These are phyloP conservation scores for Rubroboletus pulcherrimus DNA, from an alignment of 768 basidiomycete species.

Conservation along the genomic window DNA sequence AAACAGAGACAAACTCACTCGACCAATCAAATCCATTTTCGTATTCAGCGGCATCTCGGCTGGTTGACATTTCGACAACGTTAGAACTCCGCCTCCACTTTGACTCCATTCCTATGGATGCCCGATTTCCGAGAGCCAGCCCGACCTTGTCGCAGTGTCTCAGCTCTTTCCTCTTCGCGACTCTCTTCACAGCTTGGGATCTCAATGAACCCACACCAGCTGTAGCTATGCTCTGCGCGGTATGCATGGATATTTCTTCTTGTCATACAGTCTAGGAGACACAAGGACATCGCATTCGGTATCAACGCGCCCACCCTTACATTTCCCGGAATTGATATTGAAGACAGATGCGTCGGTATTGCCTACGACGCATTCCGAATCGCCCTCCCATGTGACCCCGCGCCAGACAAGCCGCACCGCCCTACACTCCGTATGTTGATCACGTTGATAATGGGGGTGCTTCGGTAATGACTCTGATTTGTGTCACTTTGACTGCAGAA, in stretches of 20 bases:
- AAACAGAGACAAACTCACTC: not conserved
- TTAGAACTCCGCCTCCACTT: not conserved
- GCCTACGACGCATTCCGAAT: not conserved
- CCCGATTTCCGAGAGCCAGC: not conserved
- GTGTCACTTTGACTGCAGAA: slow-evolving; percentile 1
- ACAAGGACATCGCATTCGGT: no score
- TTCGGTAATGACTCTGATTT: not conserved
- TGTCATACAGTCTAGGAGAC: not conserved
- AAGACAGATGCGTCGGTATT: not conserved
- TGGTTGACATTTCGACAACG: not conserved
- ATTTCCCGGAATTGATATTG: not conserved
- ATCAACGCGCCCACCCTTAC: no score
- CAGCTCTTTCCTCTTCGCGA: no score
- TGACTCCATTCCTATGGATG: not conserved
- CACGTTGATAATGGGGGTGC: not conserved
- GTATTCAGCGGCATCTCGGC: slow-evolving; percentile 3
- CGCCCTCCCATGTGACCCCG: not conserved
- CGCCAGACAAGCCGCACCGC: not conserved
- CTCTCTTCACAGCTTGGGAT: not conserved
- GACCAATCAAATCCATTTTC: not conserved
- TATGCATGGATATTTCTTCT: not conserved
- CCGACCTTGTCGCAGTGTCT: not conserved
- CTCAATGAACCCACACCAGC: not conserved
- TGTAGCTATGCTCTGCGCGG: not conserved
- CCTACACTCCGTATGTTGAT: not conserved